Conservation (phyloP, 176 grass and related monocot genomes). For the Triticum monococcum region DNA sequence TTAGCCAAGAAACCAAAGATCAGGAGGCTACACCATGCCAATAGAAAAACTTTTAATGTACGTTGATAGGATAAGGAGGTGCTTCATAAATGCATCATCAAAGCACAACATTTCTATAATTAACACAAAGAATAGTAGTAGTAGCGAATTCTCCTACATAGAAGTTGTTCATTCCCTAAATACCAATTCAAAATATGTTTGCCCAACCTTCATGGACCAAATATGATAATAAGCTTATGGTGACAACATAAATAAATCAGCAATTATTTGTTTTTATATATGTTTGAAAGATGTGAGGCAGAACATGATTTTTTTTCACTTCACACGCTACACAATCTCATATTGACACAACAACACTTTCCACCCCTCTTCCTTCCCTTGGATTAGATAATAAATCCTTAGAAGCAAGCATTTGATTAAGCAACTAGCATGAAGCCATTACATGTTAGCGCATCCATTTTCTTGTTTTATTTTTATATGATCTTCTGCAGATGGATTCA, state of each 20-base stretch:
- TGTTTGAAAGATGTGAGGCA: too few species aligned
- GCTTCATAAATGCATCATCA: not conserved
- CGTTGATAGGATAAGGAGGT: not conserved
- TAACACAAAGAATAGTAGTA: not conserved
- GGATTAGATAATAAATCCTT: too few species aligned
- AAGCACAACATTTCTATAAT: too few species aligned
- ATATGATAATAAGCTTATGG: constrained; percentile 5
- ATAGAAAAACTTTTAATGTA: not conserved
- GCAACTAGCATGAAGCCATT: too few species aligned
- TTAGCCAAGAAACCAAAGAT: not conserved
- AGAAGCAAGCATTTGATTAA: too few species aligned
- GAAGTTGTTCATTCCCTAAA: constrained; percentile 34
- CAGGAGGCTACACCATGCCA: not conserved
- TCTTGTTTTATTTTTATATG: too few species aligned
- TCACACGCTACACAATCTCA: too few species aligned
- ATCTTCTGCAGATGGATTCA: too few species aligned
- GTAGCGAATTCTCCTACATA: not conserved
- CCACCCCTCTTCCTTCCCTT: too few species aligned
- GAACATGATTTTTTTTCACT: too few species aligned
- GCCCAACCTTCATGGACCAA: constrained; percentile 64
- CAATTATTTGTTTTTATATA: not conserved
- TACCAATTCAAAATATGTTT: constrained; percentile 83
- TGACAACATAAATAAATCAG: constrained; percentile 11
- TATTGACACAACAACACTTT: too few species aligned
- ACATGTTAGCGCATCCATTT: too few species aligned